Evolutionary conservation across 164 flowering plant genomes (phyloP), one percentile per base, ranked within the genome.

Genomic region (Dillenia suffruticosa): DNA sequence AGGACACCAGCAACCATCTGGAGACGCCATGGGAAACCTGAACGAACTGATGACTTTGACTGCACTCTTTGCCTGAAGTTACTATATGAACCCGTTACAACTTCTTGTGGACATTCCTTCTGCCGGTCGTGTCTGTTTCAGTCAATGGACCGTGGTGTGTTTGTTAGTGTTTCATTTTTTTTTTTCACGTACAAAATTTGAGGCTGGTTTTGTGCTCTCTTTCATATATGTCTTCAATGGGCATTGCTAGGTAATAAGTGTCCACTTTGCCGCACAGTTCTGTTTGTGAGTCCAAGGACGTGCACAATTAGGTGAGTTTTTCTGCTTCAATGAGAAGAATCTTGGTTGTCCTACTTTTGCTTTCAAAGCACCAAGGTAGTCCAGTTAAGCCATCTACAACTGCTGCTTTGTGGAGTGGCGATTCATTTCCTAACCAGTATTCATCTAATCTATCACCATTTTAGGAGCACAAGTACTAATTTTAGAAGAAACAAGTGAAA

Each of bases 61-160:
- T 94, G 99, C 78, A 91, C 96, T 0, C 71, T 94, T 24, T 94
- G 99, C 68, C 74, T 89, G 70, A 94, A 91, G 73, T 66, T 91
- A 72, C 71, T 94, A 10, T 94, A 78, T 79, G 92, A 89, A 62
- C 99, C 99, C 57, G 62, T 94, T 12, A 94, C 99, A 57, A 94
- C 97, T 63, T 86, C 99, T 49, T 94, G 99, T 78, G 99, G 99
- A 19, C 99, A 94, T 79, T 81, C 99, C 12, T 91, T 94, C 73
- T 91, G 99, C 71, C 89, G 92, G 16, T 69, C 92, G 12, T 94
- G 99, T 68, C 75, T 94, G 46, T 88, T 91, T 81, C 99, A 89
- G 77, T 76, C 96, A 44, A 91, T 89, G 96, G 99, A 94, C 77
- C 84, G 87, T 63, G 79, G 97, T 89, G 15, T 70, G 78, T 66